Percentiles rank a stretch among this genome's conserved stretches.
Evolutionary conservation across 164 flowering plant genomes (phyloP).

Genomic region (Platanus orientalis): DNA sequence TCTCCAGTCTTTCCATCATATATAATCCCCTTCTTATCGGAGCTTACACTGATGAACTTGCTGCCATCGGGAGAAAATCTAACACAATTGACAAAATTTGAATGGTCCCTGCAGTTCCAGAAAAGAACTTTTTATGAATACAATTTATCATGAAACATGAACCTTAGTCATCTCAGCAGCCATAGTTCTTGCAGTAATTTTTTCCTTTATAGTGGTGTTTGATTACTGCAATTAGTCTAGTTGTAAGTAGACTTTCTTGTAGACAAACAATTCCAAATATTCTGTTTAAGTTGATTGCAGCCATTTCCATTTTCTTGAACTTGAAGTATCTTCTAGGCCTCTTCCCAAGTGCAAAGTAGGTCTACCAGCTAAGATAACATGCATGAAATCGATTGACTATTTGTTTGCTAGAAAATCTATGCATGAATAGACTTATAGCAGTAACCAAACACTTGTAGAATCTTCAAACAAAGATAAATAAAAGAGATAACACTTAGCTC

Average conservation of each 20-base stretch:
- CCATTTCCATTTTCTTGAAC: neutral
- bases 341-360: neutral
- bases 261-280: too few species aligned
- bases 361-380: neutral
- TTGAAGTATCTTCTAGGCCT: neutral
- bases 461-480: too few species aligned
- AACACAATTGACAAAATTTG: slow-evolving; percentile 90
- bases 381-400: too few species aligned
- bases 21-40: slow-evolving; percentile 85
- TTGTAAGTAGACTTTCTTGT: too few species aligned
- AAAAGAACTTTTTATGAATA: slow-evolving; percentile 5
- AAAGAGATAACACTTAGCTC: too few species aligned
- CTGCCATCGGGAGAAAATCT: slow-evolving; percentile 96
- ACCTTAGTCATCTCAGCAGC: too few species aligned
- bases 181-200: neutral
- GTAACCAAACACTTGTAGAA: too few species aligned
- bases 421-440: too few species aligned
- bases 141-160: neutral
- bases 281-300: neutral
- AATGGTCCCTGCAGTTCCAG: slow-evolving; percentile 66
- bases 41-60: slow-evolving; percentile 89
- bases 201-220: too few species aligned
- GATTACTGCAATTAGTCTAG: too few species aligned
- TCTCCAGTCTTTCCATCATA: slow-evolving; percentile 90
- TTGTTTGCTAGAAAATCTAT: too few species aligned